Base-by-base conservation (phyloP, 2,329 filamentous ascomycete species). In the Fusarium brachygibbosum region DNA sequence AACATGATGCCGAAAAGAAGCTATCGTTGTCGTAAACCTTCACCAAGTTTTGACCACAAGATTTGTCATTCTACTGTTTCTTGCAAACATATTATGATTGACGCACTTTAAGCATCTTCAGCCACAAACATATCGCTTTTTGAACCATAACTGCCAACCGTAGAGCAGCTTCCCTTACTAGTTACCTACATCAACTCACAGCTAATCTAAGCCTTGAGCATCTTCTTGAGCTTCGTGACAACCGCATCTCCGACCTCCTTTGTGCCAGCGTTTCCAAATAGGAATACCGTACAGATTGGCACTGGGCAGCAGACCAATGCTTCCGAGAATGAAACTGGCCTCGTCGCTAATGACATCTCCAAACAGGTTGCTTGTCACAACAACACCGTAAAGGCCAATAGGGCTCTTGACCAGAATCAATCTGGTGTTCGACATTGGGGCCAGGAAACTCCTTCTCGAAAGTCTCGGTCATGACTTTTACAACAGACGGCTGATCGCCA, bases 321-420 rank as follows among this genome's bases (percentile, higher is more conserved):
- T 94, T 17, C 95, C 95, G 5, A 95, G 93, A 74, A 98, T 98
- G 51, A 97, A 94, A 74, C 91, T 94, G 6, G 95, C 94, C 86
- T 98, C 95, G 78, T 98, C 95, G 77, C 88, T 93, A 77, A 99
- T 94, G 78, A 98, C 98, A 80, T 98, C 95, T 68, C 95, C 96
- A 78, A 97, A 97, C 73, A 98, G 79, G 81, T 98, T 99, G 84
- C 91, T 94, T 14, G 94, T 97, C 69, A 98, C 90, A 46, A 98
- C 88, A 35, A 98, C 89, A 55, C 95, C 96, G 79, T 98, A 98
- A 54, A 98, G 85, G 23, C 89, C 88, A 13, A 90, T 86, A 12
- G 95, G 95, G 82, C 94, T 95, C 90, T 97, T 98, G 77, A 98
- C 88, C 91, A 98, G 93, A 74, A 98, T 85, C 94, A 51, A 98